These are phyloP conservation scores for Pseudozyma sp. DNA, from an alignment of 1,284 basidiomycete species.

Conservation along the genomic window DNA sequence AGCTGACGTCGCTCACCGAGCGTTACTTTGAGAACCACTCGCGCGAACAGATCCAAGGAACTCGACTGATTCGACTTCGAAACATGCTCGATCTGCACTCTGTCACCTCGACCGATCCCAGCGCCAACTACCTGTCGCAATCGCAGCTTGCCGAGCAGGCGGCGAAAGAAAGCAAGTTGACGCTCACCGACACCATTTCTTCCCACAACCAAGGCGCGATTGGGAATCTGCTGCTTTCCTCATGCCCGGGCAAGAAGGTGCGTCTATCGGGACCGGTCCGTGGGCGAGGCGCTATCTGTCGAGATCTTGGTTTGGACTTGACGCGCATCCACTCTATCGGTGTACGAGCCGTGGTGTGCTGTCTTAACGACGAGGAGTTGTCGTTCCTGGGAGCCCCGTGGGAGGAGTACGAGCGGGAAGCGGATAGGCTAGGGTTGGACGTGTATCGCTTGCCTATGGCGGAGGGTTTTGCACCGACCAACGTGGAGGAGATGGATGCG, in stretches of 20 bases:
- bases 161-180: constrained; percentile 15
- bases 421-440: constrained; percentile 78
- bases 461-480: constrained; percentile 85
- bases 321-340: constrained; percentile 80
- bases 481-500: constrained; percentile 83
- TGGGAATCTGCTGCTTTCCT: constrained; percentile 90
- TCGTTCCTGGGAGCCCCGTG: constrained; percentile 85
- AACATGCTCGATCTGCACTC: constrained; percentile 48
- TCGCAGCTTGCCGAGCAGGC: constrained; percentile 34
- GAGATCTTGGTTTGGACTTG: constrained; percentile 83
- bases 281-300: constrained; percentile 84
- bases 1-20: constrained; percentile 6
- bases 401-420: constrained; percentile 78
- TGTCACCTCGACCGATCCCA: constrained; percentile 30
- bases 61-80: constrained; percentile 54
- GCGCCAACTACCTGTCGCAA: constrained; percentile 29
- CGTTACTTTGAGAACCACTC: constrained; percentile 27
- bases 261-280: constrained; percentile 82
- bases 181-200: neutral
- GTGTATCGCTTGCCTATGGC: constrained; percentile 84
- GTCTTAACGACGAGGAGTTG: constrained; percentile 87
- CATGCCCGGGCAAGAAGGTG: constrained; percentile 97
- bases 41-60: constrained; percentile 48
- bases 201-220: constrained; percentile 68
- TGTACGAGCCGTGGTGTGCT: constrained; percentile 85